These are phyloP conservation scores for Austroboletus niveus DNA, from an alignment of 1,284 basidiomycete genomes.

Conservation along the genomic window DNA sequence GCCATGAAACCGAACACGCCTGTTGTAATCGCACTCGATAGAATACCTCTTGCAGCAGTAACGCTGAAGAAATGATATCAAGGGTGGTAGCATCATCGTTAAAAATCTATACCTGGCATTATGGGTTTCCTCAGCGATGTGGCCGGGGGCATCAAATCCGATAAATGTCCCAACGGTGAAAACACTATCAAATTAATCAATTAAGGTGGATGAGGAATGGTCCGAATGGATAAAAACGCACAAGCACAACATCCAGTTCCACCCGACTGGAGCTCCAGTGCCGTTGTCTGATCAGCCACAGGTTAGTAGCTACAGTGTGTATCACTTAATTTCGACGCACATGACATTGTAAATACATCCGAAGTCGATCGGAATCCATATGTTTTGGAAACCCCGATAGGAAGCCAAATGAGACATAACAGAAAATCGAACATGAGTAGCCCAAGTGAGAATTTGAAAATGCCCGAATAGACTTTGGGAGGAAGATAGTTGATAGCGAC, in stretches of 20 bases:
- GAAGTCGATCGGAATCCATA: slow-evolving; percentile 79
- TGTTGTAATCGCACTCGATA: slow-evolving; percentile 71
- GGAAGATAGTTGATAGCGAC: slow-evolving; percentile 83
- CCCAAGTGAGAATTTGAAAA: slow-evolving; percentile 72
- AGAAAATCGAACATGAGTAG: slow-evolving; percentile 83
- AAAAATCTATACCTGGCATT: slow-evolving; percentile 60
- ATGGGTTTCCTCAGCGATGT: slow-evolving; percentile 88
- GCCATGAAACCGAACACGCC: slow-evolving; percentile 73
- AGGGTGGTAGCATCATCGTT: neutral
- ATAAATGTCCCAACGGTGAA: slow-evolving; percentile 83
- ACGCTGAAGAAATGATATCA: slow-evolving; percentile 43
- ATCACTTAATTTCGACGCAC: slow-evolving; percentile 42
- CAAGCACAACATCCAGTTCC: slow-evolving; percentile 87
- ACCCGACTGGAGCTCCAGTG: slow-evolving; percentile 77
- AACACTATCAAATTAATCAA: slow-evolving; percentile 45
- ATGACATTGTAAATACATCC: slow-evolving; percentile 80
- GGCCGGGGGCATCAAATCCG: slow-evolving; percentile 86
- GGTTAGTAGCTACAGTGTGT: slow-evolving; percentile 2
- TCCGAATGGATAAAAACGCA: slow-evolving; percentile 29
- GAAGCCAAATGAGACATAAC: slow-evolving; percentile 84
- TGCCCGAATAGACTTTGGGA: slow-evolving; percentile 63
- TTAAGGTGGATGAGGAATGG: too few relatives aligned
- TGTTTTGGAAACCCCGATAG: slow-evolving; percentile 78
- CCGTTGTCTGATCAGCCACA: slow-evolving; percentile 63
- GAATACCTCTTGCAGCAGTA: slow-evolving; percentile 75